Base-by-base conservation (phyloP, 441 rosid species). In the Pelargonium australe region DNA sequence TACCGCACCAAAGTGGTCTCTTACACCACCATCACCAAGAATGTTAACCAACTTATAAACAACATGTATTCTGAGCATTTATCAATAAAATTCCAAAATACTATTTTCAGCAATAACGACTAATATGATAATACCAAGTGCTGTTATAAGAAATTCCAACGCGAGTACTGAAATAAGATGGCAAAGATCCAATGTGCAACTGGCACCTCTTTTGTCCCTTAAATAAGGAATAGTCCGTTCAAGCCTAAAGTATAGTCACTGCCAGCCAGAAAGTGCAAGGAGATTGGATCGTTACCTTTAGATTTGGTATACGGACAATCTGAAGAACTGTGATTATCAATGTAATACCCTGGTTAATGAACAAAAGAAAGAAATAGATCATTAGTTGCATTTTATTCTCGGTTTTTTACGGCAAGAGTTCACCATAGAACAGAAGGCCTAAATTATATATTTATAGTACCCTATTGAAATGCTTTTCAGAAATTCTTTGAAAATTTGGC, bases 241-340 rank as follows among this genome's bases (percentile, higher is more conserved):
- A 62, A 3, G 66, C 20, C 63, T 44, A 57, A 64, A 9, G 68
- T n/a, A n/a, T 64, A 60, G 61, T 37, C 70, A 51, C 47, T 23
- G 8, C 61, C 73, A 20, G 75, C 61, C 70, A 28, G 75, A 41
- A 53, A 4, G 20, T 58, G 62, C 68, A 72, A 68, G 65, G 62
- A 65, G 63, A 43, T 71, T 31, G 64, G 40, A 40, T 63, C 20
- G 61, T 72, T 88, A 94, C 99, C 99, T 94, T 91, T 73, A 94
- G 92, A 81, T 94, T 94, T 72, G 99, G 99, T 43, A 94, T 85
- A 51, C 81, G 90, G 79, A 91, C 97, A 73, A 94, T 89, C 79
- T 94, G 99, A 79, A 94, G 85, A 75, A 94, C 97, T 7, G 96
- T 91, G 81, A 94, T 82, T 68, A 94, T 91, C 79, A 94, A 79